Conservation (phyloP, 768 basidiomycete genomes). For the Lyophyllum shimeji region DNA sequence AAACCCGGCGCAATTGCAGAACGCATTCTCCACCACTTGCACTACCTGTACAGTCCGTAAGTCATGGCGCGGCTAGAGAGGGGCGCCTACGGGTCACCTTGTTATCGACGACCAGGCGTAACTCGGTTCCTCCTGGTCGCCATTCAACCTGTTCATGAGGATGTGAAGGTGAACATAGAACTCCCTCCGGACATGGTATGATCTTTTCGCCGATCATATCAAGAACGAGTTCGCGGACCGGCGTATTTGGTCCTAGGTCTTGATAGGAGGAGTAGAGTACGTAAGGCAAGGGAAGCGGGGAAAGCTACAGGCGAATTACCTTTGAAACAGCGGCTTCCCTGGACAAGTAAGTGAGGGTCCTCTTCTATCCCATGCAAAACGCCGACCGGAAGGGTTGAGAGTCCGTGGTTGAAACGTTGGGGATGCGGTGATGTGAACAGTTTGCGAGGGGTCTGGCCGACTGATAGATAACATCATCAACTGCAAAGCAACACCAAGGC, state of each 20-base stretch:
- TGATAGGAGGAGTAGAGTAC: background rate
- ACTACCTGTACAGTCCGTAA: constrained; percentile 44
- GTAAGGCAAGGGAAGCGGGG: background rate
- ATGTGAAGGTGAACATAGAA: constrained; percentile 55
- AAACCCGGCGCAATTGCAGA: constrained; percentile 74
- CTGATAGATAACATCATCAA: constrained; percentile 32
- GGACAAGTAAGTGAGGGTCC: constrained; percentile 68
- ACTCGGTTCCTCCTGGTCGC: constrained; percentile 51
- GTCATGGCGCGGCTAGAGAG: background rate
- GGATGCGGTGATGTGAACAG: constrained; percentile 81
- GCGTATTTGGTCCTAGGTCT: constrained; percentile 49
- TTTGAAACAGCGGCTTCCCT: constrained; percentile 55
- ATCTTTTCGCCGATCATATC: constrained; percentile 62
- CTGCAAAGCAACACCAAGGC: too few species aligned
- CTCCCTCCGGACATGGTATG: constrained; percentile 59
- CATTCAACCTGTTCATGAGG: constrained; percentile 74
- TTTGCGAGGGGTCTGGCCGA: constrained; percentile 91
- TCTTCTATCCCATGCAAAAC: constrained; percentile 79
- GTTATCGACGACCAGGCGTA: constrained; percentile 63
- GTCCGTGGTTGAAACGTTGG: constrained; percentile 65
- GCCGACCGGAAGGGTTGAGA: constrained; percentile 71
- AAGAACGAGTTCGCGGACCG: constrained; percentile 51
- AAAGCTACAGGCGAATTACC: constrained; percentile 33
- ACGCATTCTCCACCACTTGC: constrained; percentile 75
- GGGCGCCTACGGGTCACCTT: constrained; percentile 39